These are phyloP conservation scores for Cnidoscolus chayamansa DNA, from an alignment of 441 rosid genomes.

Conservation along the genomic window DNA sequence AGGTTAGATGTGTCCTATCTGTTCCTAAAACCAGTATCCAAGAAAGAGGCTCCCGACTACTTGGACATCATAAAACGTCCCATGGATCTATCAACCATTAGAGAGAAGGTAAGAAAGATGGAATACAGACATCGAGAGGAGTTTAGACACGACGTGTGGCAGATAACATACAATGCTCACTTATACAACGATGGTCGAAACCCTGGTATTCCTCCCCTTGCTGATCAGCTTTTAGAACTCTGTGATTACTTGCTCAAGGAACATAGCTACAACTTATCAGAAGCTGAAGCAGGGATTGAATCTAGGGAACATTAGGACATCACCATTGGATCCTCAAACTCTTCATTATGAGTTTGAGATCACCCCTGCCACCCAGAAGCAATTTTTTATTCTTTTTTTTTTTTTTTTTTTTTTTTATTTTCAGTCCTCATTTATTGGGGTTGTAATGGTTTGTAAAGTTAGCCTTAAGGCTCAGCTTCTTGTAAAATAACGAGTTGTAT, in stretches of 20 bases:
- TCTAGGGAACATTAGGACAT: slow-evolving; percentile 5
- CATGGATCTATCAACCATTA: slow-evolving; percentile 88
- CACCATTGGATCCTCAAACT: not conserved
- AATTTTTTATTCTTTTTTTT: not conserved
- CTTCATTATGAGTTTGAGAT: not conserved
- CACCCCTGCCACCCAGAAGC: not conserved
- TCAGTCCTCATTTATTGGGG: not conserved
- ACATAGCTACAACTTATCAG: slow-evolving; percentile 39
- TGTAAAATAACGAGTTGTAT: slow-evolving; percentile 21
- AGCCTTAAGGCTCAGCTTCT: slow-evolving; percentile 4
- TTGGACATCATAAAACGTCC: slow-evolving; percentile 54
- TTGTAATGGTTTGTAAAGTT: slow-evolving; percentile 3
- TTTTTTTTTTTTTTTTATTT: too few relatives aligned
- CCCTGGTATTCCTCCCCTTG: slow-evolving; percentile 93
- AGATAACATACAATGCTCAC: slow-evolving; percentile 81
- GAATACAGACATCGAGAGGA: slow-evolving; percentile 69
- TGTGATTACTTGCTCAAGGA: slow-evolving; percentile 74
- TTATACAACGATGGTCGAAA: slow-evolving; percentile 72
- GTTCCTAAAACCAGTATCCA: slow-evolving; percentile 82
- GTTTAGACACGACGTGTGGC: slow-evolving; percentile 89
- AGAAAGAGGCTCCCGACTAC: slow-evolving; percentile 97
- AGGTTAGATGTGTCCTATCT: slow-evolving; percentile 70
- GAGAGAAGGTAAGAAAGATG: slow-evolving; percentile 83
- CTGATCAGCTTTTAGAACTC: slow-evolving; percentile 90
- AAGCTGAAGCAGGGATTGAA: slow-evolving; percentile 74